These are phyloP conservation scores for Straminergon stramineum DNA, from an alignment of 225 moss, liverwort and hornwort genomes.

Conservation along the genomic window DNA sequence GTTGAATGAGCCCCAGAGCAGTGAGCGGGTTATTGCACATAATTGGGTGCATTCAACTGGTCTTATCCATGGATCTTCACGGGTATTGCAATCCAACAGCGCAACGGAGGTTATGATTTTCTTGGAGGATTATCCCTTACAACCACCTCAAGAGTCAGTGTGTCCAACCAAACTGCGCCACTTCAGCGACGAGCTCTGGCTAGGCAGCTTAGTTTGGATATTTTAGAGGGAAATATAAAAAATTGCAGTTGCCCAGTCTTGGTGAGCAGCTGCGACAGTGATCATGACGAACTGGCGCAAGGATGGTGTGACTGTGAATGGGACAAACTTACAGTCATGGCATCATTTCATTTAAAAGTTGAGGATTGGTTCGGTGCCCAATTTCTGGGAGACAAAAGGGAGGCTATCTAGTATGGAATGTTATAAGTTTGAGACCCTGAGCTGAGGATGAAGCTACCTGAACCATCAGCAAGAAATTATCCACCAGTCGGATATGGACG, in stretches of 20 bases:
- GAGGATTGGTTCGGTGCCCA: not conserved
- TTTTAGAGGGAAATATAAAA: not conserved
- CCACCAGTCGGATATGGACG: not conserved
- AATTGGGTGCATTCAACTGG: not conserved
- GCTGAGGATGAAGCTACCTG: constrained; percentile 1
- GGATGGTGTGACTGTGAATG: not conserved
- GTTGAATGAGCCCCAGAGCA: not conserved
- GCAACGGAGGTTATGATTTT: too few species aligned
- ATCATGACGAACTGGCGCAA: not conserved
- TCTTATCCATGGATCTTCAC: not conserved
- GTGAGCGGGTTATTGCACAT: not conserved
- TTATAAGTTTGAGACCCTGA: not conserved
- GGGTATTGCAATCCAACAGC: not conserved
- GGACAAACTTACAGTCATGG: not conserved
- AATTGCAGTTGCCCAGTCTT: not conserved
- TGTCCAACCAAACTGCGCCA: not conserved
- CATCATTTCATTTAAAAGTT: not conserved
- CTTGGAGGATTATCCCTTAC: not conserved
- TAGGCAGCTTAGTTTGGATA: not conserved
- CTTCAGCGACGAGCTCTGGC: not conserved
- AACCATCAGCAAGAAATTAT: constrained; percentile 33
- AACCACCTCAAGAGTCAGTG: not conserved
- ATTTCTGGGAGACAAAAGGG: not conserved
- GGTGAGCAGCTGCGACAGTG: not conserved
- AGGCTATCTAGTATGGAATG: not conserved